Percentiles rank a stretch among this genome's conserved stretches.
These are phyloP conservation scores for Fusarium solani-melongenae DNA, from an alignment of 2,329 filamentous ascomycete species.

Conservation along the genomic window DNA sequence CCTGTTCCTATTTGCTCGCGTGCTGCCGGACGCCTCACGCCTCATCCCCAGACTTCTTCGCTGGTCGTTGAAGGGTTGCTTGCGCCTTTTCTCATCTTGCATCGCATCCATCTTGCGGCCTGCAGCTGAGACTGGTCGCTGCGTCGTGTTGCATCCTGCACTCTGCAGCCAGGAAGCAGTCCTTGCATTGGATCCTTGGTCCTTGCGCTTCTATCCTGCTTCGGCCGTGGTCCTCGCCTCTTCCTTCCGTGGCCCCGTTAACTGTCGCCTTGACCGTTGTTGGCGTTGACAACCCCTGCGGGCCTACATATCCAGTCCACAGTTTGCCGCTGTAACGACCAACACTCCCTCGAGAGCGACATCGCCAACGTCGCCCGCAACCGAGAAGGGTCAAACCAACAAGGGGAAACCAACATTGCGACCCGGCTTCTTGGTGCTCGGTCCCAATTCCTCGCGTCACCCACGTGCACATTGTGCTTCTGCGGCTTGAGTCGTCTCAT, in stretches of 20 bases:
- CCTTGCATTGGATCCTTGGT: constrained; percentile 10
- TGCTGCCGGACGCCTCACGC: constrained; percentile 4
- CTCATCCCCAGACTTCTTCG: constrained; percentile 3
- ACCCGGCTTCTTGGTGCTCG: constrained; percentile 21
- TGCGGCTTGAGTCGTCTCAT: constrained; percentile 39
- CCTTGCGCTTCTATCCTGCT: constrained; percentile 12
- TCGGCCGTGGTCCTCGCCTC: constrained; percentile 10
- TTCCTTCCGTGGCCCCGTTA: constrained; percentile 4
- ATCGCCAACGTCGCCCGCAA: not conserved
- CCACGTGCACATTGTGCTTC: constrained; percentile 40
- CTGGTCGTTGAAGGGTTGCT: constrained; percentile 12
- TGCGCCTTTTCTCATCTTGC: constrained; percentile 29
- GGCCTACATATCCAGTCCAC: not conserved
- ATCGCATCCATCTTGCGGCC: constrained; percentile 32
- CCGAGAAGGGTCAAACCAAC: constrained; percentile 11
- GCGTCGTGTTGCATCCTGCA: constrained; percentile 30
- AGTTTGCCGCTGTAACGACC: not conserved
- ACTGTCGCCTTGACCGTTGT: not conserved
- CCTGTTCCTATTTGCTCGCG: constrained; percentile 28
- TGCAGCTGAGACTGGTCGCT: constrained; percentile 27
- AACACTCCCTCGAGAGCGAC: not conserved
- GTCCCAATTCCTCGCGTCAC: constrained; percentile 19
- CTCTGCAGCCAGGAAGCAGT: constrained; percentile 6
- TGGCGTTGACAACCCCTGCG: not conserved
- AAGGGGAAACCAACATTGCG: constrained; percentile 1